Percentiles rank a stretch among this genome's conserved stretches.
phyloP scores from a whole-genome alignment of 1,139 yeast genomes.

The Lodderomyces pseudojiufengensis region DNA sequence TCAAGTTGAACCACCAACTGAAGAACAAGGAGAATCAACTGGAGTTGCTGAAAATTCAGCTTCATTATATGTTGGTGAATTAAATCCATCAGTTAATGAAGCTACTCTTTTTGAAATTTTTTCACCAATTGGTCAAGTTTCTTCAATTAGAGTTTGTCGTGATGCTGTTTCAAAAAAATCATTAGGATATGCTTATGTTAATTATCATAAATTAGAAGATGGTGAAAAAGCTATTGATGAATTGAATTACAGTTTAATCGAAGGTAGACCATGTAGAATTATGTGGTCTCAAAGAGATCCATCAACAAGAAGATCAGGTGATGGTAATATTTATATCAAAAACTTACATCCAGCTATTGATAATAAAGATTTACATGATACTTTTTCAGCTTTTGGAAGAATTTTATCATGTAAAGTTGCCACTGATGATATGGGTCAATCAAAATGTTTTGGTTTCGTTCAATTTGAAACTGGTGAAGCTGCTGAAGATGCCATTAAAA shows the following conservation, averaged over 20 bases:
- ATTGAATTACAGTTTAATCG: slow-evolving; percentile 88
- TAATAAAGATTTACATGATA: slow-evolving; percentile 97
- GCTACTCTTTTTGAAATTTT: slow-evolving; percentile 92
- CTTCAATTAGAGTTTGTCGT: slow-evolving; percentile 98
- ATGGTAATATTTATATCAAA: slow-evolving; percentile 96
- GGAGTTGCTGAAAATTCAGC: slow-evolving; percentile 59
- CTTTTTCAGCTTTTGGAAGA: slow-evolving; percentile 95
- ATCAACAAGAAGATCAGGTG: slow-evolving; percentile 90
- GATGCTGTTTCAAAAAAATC: slow-evolving; percentile 97
- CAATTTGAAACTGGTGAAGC: slow-evolving; percentile 94
- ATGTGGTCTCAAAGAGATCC: slow-evolving; percentile 99
- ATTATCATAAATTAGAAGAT: slow-evolving; percentile 85
- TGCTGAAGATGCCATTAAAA: slow-evolving; percentile 93
- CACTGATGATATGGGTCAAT: slow-evolving; percentile 85
- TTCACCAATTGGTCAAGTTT: slow-evolving; percentile 92
- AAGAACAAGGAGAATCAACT: slow-evolving; percentile 19
- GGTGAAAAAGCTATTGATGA: slow-evolving; percentile 95
- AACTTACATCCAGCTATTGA: slow-evolving; percentile 98
- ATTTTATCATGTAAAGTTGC: slow-evolving; percentile 98
- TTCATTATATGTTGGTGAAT: slow-evolving; percentile 96
- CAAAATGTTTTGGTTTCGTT: slow-evolving; percentile 97
- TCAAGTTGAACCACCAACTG: slow-evolving; percentile 22
- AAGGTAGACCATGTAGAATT: slow-evolving; percentile 97
- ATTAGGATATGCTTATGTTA: slow-evolving; percentile 97
- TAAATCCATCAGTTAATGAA: slow-evolving; percentile 89